A percentile compares a stretch with the other conserved stretches of the same genome.
phyloP scores from a whole-genome alignment of 257 asterid species.

The Solanum sejunctum region DNA sequence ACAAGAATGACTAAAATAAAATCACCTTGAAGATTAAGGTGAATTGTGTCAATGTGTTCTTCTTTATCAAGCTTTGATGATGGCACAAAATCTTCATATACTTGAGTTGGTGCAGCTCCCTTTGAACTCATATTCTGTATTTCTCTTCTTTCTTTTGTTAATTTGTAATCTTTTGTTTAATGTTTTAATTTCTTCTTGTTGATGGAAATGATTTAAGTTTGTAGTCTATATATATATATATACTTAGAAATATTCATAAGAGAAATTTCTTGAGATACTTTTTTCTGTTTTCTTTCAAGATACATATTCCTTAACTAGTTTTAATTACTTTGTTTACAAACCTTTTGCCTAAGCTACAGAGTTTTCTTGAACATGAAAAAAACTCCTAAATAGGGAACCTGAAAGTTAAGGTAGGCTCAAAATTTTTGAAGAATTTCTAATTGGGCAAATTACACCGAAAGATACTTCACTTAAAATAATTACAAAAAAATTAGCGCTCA shows the following conservation, averaged over 20 bases:
- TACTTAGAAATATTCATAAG: neutral
- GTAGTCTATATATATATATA: neutral
- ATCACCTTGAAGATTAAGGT: conserved; percentile 47
- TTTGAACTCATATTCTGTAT: conserved; percentile 16
- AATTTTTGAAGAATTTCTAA: neutral
- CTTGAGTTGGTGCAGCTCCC: conserved; percentile 2
- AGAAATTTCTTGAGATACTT: neutral
- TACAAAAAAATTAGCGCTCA: no score
- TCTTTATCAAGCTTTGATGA: conserved; percentile 28
- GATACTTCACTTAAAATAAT: no score
- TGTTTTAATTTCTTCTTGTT: neutral
- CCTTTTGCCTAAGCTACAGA: neutral
- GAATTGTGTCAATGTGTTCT: conserved; percentile 43
- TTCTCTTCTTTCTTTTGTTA: neutral
- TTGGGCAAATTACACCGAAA: no score
- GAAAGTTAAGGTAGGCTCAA: neutral
- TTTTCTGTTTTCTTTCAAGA: neutral
- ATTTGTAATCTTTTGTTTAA: neutral
- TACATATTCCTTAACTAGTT: neutral
- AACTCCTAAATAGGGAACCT: neutral
- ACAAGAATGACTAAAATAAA: neutral
- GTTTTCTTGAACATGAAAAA: neutral
- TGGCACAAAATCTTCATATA: conserved; percentile 40
- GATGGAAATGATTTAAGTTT: neutral
- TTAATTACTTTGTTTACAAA: neutral